Conservation (phyloP, 73 alveolate species). For the Durusdinium trenchii region DNA sequence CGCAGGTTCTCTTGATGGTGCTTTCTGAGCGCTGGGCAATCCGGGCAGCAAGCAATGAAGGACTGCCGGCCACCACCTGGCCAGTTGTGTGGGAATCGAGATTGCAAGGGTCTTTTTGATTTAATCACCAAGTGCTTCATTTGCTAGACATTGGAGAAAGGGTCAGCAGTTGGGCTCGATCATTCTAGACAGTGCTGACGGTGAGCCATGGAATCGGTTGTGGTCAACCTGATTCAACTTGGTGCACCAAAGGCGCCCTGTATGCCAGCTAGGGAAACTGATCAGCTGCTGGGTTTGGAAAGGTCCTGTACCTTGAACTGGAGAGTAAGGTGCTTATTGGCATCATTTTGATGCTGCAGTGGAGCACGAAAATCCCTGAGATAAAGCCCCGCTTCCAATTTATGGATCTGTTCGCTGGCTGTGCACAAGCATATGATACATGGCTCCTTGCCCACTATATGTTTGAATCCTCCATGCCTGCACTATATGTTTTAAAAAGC, state of each 20-base stretch:
- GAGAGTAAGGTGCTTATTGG: conserved; percentile 24
- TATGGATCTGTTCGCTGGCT: conserved; percentile 30
- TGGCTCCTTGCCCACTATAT: conserved; percentile 1
- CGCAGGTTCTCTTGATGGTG: neutral
- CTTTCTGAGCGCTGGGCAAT: neutral
- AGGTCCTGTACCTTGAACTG: neutral
- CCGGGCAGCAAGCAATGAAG: neutral
- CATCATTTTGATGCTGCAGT: neutral
- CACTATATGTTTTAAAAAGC: too few species aligned
- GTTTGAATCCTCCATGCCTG: neutral
- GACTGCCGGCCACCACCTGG: neutral
- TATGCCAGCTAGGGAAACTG: too few species aligned
- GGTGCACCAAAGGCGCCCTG: conserved; percentile 39
- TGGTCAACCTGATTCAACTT: conserved; percentile 2
- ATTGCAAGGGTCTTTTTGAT: neutral
- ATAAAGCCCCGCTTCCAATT: neutral
- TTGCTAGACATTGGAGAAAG: neutral
- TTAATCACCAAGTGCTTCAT: neutral
- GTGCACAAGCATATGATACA: neutral
- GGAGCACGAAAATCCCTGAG: neutral
- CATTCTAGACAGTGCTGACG: too few species aligned
- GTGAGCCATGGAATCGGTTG: neutral
- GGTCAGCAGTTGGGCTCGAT: too few species aligned
- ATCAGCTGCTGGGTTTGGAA: neutral
- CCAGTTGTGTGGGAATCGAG: neutral